Evolutionary conservation across 1,284 basidiomycete genomes (phyloP), one percentile per base, ranked within the genome.

Genomic region (Naganishia liquefaciens): DNA sequence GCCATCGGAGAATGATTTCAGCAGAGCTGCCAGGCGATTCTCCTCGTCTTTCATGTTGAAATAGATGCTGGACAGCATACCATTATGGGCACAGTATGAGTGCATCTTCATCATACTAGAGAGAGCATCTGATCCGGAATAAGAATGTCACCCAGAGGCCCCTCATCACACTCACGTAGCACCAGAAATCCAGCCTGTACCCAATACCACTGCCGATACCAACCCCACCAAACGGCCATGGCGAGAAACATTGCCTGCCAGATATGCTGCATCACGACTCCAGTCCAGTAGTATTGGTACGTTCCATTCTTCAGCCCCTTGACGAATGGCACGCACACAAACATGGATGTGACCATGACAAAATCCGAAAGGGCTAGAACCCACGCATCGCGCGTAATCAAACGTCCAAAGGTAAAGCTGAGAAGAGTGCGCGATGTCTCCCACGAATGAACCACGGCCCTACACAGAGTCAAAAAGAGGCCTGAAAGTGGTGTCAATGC

Each of bases 151-250:
- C 9, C 5, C 5, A 23, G 33, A 27, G 61, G 21, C 13, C 33
- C 33, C 2, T 27, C 43, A 5, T 13, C 17, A 42, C 2, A 74
- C 77, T 75, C 68, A 78, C 77, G 95, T n/a, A 98, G 80, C 0
- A 93, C 94, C 60, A 98, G 82, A 79, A 93, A 98, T 9, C 94
- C 94, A 0, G 92, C 92, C 77, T 99, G 95, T 1, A 98, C 94
- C 94, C 95, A 97, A 43, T 92, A 93, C 94, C 93, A 98, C 70
- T 93, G 84, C 61, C 91, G 88, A 44, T 77, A 74, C 46, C 73
- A 76, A 2, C 78, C 78, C 76, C 76, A 77, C 69, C 74, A 76
- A 27, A 96, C 83, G 2, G 88, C 88, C 17, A 82, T 78, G 37
- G 82, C 83, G 13, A 96, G 82, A 28, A 91, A 85, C 0, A 80